Conservation (phyloP, 768 basidiomycete genomes). For the Asterophora parasitica region DNA sequence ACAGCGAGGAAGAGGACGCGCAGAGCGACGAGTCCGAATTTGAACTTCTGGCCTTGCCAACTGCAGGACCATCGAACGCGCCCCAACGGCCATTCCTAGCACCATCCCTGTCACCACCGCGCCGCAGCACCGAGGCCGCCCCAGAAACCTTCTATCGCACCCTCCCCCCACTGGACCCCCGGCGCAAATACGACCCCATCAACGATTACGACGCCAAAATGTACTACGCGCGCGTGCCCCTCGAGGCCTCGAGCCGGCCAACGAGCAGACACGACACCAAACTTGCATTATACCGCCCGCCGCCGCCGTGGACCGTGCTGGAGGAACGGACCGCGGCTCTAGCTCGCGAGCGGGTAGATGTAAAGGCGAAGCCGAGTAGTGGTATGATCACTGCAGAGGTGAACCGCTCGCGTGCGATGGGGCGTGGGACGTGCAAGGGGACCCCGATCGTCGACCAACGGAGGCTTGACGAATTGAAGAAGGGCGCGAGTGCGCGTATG, state of each 20-base stretch:
- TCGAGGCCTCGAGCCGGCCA: neutral
- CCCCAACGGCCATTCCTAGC: no score
- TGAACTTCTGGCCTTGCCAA: neutral
- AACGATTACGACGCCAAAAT: conserved; percentile 11
- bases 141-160: conserved; percentile 15
- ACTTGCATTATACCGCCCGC: conserved; percentile 33
- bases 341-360: neutral
- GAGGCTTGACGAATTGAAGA: conserved; percentile 11
- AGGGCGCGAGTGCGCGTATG: conserved; percentile 9
- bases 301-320: conserved; percentile 32
- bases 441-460: conserved; percentile 9
- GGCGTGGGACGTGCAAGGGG: conserved; percentile 3
- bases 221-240: conserved; percentile 13
- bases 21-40: neutral
- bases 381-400: conserved; percentile 1
- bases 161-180: neutral
- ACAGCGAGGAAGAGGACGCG: no score
- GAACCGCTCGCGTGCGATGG: conserved; percentile 2
- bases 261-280: conserved; percentile 14
- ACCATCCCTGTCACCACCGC: no score
- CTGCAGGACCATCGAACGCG: neutral
- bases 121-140: neutral
- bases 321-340: conserved; percentile 10
- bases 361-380: neutral
- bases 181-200: conserved; percentile 8